Percentiles rank a stretch among this genome's conserved stretches.
phyloP scores from a whole-genome alignment of 805 yeast genomes.

The Starmerella tilneyi region DNA sequence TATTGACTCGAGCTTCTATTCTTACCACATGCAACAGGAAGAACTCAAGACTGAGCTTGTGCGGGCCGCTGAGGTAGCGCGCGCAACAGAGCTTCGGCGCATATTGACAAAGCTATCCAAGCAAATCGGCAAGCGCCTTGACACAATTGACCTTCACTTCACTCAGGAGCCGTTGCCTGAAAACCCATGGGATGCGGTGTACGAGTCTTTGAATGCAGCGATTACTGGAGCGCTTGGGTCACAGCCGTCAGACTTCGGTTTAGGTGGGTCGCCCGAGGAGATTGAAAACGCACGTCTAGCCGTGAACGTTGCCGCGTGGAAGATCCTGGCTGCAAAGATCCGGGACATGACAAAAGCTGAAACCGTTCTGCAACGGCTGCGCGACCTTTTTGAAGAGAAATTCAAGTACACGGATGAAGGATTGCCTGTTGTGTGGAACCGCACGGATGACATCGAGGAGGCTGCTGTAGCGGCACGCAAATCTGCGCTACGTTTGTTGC shows the following conservation, averaged over 20 bases:
- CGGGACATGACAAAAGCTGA: conserved; percentile 59
- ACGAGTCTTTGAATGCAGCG: conserved; percentile 36
- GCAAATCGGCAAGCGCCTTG: conserved; percentile 25
- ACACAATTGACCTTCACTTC: conserved; percentile 30
- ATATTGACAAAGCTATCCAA: conserved; percentile 38
- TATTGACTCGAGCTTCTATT: conserved; percentile 27
- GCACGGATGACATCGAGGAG: conserved; percentile 58
- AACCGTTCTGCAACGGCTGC: conserved; percentile 50
- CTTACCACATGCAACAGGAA: conserved; percentile 23
- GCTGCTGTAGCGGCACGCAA: conserved; percentile 52
- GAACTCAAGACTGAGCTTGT: conserved; percentile 31
- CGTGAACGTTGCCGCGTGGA: conserved; percentile 55
- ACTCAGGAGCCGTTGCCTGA: conserved; percentile 38
- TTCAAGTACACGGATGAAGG: conserved; percentile 79
- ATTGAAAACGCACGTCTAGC: conserved; percentile 37
- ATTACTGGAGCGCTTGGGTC: conserved; percentile 28
- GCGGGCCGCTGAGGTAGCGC: conserved; percentile 30
- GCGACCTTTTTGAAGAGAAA: conserved; percentile 69
- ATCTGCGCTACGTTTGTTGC: conserved; percentile 47
- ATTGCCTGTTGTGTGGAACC: conserved; percentile 71
- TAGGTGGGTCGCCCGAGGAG: conserved; percentile 45
- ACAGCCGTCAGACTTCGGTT: conserved; percentile 39
- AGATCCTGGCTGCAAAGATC: conserved; percentile 44
- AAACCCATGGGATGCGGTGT: conserved; percentile 58
- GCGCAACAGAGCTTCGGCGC: conserved; percentile 26